Base-by-base conservation (phyloP, 1,139 yeast species). In the Magnusiomyces fungicola region DNA sequence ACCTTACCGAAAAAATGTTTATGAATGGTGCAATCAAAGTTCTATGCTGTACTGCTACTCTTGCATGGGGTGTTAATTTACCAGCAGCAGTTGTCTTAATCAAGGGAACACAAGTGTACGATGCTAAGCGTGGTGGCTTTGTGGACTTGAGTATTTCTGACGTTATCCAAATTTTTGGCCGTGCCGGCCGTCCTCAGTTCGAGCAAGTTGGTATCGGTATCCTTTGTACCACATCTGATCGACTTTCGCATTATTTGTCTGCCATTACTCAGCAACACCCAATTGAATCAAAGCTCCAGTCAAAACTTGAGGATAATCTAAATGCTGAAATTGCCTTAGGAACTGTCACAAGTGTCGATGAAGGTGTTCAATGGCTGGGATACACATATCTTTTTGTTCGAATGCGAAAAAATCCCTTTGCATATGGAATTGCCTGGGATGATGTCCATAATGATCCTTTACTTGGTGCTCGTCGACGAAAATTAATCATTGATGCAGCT, bases 151-250 rank as follows among this genome's bases (percentile, higher is more conserved):
- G 97, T 1, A 90, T 94, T 21, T 85, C 97, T 0, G 99, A 94
- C 69, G 96, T 94, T 34, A 84, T 94, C 54, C 99, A 94, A 69
- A 94, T 94, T 59, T 92, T 94, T 70, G 99, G 99, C 59, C 86
- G 99, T 71, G 98, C 98, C 38, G 99, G 99, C 69, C 81, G 99
- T 69, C 99, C 99, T 0, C 98, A 95, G 59, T 94, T 80, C 67
- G 96, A 94, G 60, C 79, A 79, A 51, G 83, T 77, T 62, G 99
- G 98, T 72, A 86, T 92, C 1, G 97, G 97, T 71, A 82, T 89
- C 38, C 71, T 94, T 48, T 81, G 94, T 64, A 92, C 98, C 0
- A 76, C 95, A 0, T 75, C 78, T 54, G 97, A 90, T 61, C 73
- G 79, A 49, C 68, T 94, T 25, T 95, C 89, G 58, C 96, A 88